Percentiles rank a stretch among this genome's conserved stretches.
Conservation (phyloP, 805 yeast genomes). For the Pichia nakasei region DNA sequence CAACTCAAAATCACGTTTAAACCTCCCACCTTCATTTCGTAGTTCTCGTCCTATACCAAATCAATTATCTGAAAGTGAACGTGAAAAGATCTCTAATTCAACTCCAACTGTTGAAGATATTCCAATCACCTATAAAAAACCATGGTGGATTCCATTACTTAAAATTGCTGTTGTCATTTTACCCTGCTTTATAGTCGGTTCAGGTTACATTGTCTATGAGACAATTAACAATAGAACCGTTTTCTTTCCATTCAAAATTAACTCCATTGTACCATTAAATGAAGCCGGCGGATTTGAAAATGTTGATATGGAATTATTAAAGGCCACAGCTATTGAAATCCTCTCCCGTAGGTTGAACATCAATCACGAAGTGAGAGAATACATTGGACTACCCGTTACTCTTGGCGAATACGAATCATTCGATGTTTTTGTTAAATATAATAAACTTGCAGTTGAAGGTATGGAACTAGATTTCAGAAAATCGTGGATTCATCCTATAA, state of each 20-base stretch:
- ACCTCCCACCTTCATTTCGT: conserved; percentile 15
- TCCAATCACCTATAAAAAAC: conserved; percentile 7
- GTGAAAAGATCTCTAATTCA: background rate
- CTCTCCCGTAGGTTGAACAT: conserved; percentile 24
- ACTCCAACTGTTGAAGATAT: background rate
- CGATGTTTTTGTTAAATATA: conserved; percentile 24
- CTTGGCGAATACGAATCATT: conserved; percentile 23
- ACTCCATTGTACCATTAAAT: conserved; percentile 20
- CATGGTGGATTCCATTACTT: conserved; percentile 15
- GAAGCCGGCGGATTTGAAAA: conserved; percentile 20
- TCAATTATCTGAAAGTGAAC: conserved; percentile 8
- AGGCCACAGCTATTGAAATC: conserved; percentile 18
- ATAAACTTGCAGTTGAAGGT: conserved; percentile 24
- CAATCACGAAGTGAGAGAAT: conserved; percentile 20
- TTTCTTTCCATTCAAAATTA: conserved; percentile 25
- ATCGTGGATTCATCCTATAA: conserved; percentile 21
- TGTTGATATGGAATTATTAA: conserved; percentile 23
- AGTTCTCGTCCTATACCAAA: conserved; percentile 15
- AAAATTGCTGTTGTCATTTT: conserved; percentile 10
- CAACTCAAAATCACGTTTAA: conserved; percentile 1
- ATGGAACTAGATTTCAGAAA: conserved; percentile 24
- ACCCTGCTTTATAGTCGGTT: conserved; percentile 13
- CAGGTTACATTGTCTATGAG: conserved; percentile 24
- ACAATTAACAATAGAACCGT: conserved; percentile 23
- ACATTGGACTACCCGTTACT: conserved; percentile 26